Evolutionary conservation across 2,329 filamentous ascomycete genomes (phyloP).

Genomic region (Geosmithia putterillii): DNA sequence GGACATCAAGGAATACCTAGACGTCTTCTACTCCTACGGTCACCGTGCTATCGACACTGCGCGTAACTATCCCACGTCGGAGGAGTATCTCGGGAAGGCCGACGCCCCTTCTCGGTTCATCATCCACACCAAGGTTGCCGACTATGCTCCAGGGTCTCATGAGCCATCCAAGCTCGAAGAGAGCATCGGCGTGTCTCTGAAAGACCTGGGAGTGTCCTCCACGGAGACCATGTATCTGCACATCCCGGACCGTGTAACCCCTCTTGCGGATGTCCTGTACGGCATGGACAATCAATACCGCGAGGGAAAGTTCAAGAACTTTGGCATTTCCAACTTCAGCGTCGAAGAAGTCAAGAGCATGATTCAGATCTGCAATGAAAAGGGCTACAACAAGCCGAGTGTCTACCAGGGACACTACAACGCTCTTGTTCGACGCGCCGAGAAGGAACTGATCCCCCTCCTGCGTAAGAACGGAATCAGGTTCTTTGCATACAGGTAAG

Average conservation of each 20-base stretch:
- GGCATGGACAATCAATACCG: constrained; percentile 26
- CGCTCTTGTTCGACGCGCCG: constrained; percentile 24
- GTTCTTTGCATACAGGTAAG: constrained; percentile 24
- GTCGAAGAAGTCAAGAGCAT: constrained; percentile 29
- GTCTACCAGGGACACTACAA: constrained; percentile 38
- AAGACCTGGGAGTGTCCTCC: no score
- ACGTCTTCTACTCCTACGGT: not conserved
- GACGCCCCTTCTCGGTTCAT: constrained; percentile 7
- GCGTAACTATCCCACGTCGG: not conserved
- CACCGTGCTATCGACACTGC: not conserved
- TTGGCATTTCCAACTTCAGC: constrained; percentile 33
- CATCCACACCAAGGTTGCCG: constrained; percentile 2
- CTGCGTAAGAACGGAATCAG: constrained; percentile 26
- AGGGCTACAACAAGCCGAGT: constrained; percentile 25
- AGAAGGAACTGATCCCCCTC: constrained; percentile 27
- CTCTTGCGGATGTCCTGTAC: constrained; percentile 24
- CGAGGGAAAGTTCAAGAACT: constrained; percentile 28
- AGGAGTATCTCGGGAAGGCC: not conserved
- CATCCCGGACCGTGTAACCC: constrained; percentile 28
- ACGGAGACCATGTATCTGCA: constrained; percentile 20
- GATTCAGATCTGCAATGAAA: constrained; percentile 25
- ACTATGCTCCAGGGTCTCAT: no score
- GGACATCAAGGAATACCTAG: not conserved
- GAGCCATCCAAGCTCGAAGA: no score
- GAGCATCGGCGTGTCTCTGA: no score